Evolutionary conservation across 371 early-diverging fungal genomes (phyloP).

Genomic region (Apophysomyces trapeziformis): DNA sequence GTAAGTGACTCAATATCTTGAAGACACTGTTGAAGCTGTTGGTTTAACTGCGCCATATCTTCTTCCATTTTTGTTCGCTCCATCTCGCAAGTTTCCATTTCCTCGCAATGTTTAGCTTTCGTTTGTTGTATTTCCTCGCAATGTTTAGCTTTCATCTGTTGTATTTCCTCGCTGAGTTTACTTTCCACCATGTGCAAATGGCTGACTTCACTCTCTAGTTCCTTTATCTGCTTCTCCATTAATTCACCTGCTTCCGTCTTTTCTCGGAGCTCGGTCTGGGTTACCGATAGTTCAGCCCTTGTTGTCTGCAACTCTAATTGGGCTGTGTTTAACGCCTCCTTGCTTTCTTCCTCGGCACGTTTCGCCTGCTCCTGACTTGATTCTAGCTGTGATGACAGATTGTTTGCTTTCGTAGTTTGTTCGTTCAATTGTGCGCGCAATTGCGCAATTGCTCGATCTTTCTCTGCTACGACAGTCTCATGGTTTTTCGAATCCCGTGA

Average conservation of each 20-base stretch:
- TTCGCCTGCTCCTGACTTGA: conserved; percentile 6
- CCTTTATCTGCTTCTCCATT: conserved; percentile 10
- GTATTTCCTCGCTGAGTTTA: conserved; percentile 14
- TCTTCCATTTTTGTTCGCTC: conserved; percentile 15
- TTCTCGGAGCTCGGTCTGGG: conserved; percentile 16
- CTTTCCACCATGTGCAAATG: conserved; percentile 7
- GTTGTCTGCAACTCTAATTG: conserved; percentile 14
- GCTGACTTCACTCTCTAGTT: conserved; percentile 10
- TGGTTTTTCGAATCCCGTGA: conserved; percentile 6
- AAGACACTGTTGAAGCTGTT: conserved; percentile 10
- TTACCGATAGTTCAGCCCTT: conserved; percentile 4
- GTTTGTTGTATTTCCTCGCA: conserved; percentile 4
- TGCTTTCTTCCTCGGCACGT: conserved; percentile 8
- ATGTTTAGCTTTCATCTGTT: conserved; percentile 11
- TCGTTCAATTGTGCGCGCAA: conserved; percentile 15
- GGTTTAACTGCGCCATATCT: conserved; percentile 13
- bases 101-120: conserved; percentile 1
- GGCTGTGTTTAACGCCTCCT: conserved; percentile 9
- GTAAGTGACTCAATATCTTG: conserved; percentile 10
- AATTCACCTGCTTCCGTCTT: not conserved
- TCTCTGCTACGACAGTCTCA: conserved; percentile 19
- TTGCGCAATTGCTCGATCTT: conserved; percentile 21
- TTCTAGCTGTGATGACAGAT: conserved; percentile 14
- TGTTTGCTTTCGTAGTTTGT: conserved; percentile 10
- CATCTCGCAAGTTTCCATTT: conserved; percentile 13